Conservation (phyloP, 2,329 filamentous ascomycete genomes). For the Aspergillus ochraceoroseus region DNA sequence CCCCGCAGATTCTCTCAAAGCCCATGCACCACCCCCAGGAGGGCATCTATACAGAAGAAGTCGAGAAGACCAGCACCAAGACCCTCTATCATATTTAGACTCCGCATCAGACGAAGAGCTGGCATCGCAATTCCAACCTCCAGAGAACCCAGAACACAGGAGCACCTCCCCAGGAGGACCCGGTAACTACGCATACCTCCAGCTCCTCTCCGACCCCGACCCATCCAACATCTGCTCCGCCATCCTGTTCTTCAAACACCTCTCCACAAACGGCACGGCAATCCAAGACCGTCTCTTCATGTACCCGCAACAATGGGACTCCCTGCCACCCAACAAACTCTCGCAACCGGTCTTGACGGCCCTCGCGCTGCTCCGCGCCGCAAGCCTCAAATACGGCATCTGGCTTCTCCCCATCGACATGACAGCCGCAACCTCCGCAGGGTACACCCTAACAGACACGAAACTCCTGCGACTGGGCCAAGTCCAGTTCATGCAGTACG, state of each 20-base stretch:
- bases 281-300: constrained; percentile 44
- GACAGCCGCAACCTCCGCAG: constrained; percentile 29
- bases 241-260: constrained; percentile 42
- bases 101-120: constrained; percentile 1
- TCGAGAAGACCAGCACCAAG: no score
- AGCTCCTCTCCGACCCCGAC: constrained; percentile 42
- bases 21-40: constrained; percentile 12
- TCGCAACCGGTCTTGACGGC: constrained; percentile 30
- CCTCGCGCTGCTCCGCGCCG: constrained; percentile 36
- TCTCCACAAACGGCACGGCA: constrained; percentile 33
- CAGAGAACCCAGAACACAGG: no score
- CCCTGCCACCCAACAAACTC: constrained; percentile 22
- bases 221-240: constrained; percentile 45
- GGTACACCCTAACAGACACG: constrained; percentile 34
- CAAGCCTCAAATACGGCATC: constrained; percentile 40
- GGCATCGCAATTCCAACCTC: neutral
- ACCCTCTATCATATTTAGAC: constrained; percentile 13
- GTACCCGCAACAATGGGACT: constrained; percentile 46
- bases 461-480: constrained; percentile 37
- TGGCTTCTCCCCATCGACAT: constrained; percentile 43
- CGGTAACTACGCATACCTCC: constrained; percentile 42
- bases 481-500: constrained; percentile 42
- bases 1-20: constrained; percentile 20
- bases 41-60: constrained; percentile 23
- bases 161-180: no score